Evolutionary conservation across 2,329 filamentous ascomycete genomes (phyloP).

Genomic region (Teratosphaeria epicoccoides): DNA sequence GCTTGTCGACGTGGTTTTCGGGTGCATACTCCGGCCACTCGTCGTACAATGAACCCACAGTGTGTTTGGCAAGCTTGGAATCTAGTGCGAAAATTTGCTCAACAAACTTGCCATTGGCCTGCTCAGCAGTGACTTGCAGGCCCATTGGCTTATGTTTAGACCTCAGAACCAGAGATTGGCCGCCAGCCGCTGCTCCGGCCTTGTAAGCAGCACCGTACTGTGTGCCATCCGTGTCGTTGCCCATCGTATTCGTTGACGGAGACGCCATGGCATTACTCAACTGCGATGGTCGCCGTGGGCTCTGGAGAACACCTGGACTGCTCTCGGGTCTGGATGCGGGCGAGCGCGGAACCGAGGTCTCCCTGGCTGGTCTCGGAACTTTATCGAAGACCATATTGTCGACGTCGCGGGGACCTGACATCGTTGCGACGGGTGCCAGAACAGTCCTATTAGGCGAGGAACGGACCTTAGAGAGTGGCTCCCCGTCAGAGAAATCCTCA

Average conservation of each 20-base stretch:
- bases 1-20: constrained; percentile 28
- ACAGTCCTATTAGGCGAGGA: background rate
- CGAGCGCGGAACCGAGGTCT: background rate
- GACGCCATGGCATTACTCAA: background rate
- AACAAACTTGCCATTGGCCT: background rate
- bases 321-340: background rate
- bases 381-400: background rate
- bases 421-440: background rate
- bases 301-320: background rate
- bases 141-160: background rate
- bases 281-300: background rate
- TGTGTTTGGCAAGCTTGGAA: constrained; percentile 1
- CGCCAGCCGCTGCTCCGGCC: background rate
- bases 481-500: background rate
- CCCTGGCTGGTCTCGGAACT: background rate
- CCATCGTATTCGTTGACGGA: background rate
- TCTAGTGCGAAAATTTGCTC: background rate
- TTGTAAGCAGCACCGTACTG: background rate
- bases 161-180: background rate
- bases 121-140: background rate
- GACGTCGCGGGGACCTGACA: background rate
- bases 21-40: constrained; percentile 18
- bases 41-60: constrained; percentile 10
- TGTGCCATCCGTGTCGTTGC: background rate
- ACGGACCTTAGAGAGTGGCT: background rate